These are phyloP conservation scores for Exutisphaerella laricina DNA, from an alignment of 2,329 filamentous ascomycete genomes.

Conservation along the genomic window DNA sequence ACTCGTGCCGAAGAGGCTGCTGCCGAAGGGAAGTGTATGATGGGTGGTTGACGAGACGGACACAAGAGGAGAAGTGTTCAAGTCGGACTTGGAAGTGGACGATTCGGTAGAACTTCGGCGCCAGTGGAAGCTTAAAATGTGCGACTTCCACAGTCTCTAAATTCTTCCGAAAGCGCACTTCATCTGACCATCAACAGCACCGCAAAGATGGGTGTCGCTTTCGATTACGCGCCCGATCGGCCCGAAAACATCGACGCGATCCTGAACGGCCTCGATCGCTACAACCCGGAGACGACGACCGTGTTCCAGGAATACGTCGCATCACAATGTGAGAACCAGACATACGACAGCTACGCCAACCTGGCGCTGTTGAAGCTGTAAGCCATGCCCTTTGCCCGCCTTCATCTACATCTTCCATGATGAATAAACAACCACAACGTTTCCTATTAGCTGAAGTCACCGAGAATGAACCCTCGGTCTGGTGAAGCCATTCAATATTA, in stretches of 20 bases:
- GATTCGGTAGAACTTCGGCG: no score
- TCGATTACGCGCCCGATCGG: slow-evolving; percentile 86
- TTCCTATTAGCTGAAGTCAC: slow-evolving; percentile 92
- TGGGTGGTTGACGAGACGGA: no score
- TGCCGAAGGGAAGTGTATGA: no score
- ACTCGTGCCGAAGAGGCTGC: no score
- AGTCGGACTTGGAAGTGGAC: no score
- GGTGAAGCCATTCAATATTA: slow-evolving; percentile 65
- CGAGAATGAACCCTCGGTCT: slow-evolving; percentile 46
- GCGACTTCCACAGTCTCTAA: no score
- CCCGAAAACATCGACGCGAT: slow-evolving; percentile 89
- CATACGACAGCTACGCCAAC: slow-evolving; percentile 95
- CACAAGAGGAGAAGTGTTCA: no score
- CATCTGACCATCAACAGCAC: slow-evolving; percentile 3
- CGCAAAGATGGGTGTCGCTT: slow-evolving; percentile 46
- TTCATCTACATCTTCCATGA: slow-evolving; percentile 47
- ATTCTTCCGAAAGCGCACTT: slow-evolving; percentile 3
- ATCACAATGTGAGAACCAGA: slow-evolving; percentile 91
- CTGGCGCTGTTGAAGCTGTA: slow-evolving; percentile 94
- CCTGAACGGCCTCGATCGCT: slow-evolving; percentile 94
- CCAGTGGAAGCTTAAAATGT: no score
- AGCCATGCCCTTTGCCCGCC: slow-evolving; percentile 37
- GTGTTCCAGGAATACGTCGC: slow-evolving; percentile 91
- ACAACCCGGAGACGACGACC: slow-evolving; percentile 94
- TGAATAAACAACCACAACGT: slow-evolving; percentile 73